Conservation (phyloP, 768 basidiomycete species). For the Coprinopsis cinerea region DNA sequence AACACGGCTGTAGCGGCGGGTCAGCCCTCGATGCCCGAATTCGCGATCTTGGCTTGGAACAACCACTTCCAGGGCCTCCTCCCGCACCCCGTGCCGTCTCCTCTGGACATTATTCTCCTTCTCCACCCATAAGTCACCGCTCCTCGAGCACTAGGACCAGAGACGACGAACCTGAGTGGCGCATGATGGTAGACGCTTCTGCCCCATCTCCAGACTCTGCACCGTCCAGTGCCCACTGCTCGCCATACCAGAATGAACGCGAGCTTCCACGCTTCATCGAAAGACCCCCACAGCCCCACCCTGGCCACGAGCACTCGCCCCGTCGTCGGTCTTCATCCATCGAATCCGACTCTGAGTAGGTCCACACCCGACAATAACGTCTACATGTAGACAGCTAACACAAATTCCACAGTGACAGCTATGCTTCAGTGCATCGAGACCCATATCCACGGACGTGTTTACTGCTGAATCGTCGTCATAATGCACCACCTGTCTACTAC, state of each 20-base stretch:
- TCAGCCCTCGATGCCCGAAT: conserved; percentile 2
- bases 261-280: background rate
- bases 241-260: background rate
- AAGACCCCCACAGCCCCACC: background rate
- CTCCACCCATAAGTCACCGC: background rate
- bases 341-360: conserved; percentile 8
- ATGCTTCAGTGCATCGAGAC: background rate
- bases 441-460: background rate
- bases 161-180: too few species aligned
- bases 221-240: background rate
- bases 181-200: background rate
- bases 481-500: background rate
- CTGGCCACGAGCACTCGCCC: background rate
- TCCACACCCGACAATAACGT: background rate
- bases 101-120: background rate
- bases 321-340: background rate
- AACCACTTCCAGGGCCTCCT: conserved; percentile 3
- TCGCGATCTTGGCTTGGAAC: conserved; percentile 5
- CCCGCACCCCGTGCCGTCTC: background rate
- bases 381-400: background rate
- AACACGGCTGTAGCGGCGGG: background rate
- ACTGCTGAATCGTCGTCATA: background rate
- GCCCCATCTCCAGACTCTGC: background rate
- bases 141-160: too few species aligned
- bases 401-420: background rate